Conservation (phyloP, 2,329 filamentous ascomycete species). For the Talaromyces amestolkiae region DNA sequence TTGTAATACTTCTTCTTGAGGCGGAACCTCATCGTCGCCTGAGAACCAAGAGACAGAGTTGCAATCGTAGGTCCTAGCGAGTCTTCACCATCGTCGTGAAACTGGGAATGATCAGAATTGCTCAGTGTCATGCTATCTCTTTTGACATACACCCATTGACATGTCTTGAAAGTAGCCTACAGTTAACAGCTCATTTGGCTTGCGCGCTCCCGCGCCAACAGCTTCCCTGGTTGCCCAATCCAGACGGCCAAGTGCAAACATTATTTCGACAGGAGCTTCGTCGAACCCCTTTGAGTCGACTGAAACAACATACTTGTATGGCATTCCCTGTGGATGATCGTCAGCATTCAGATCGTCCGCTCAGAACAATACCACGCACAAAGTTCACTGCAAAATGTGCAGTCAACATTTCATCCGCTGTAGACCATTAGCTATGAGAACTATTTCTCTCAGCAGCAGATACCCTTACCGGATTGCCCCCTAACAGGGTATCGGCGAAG, state of each 20-base stretch:
- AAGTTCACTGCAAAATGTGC: constrained; percentile 52
- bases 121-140: not conserved
- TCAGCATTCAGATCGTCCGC: constrained; percentile 12
- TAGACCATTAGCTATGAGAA: not conserved
- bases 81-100: constrained; percentile 59
- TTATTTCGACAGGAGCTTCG: constrained; percentile 43
- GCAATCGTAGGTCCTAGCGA: constrained; percentile 57
- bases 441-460: not conserved
- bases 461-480: constrained; percentile 35
- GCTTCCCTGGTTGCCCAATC: constrained; percentile 53
- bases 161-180: constrained; percentile 57
- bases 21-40: constrained; percentile 53
- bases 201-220: constrained; percentile 32
- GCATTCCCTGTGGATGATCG: constrained; percentile 48
- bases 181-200: constrained; percentile 57
- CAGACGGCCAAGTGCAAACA: constrained; percentile 48
- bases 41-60: constrained; percentile 53
- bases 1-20: constrained; percentile 53
- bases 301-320: constrained; percentile 58
- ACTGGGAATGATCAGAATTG: constrained; percentile 33
- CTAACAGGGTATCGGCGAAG: constrained; percentile 44
- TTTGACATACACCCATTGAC: constrained; percentile 47
- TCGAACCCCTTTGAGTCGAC: constrained; percentile 46
- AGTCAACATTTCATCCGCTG: constrained; percentile 30
- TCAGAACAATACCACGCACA: constrained; percentile 28